A percentile compares a stretch with the other conserved stretches of the same genome.
phyloP scores from a whole-genome alignment of 306 rosid species.

The Cyclanthera cordifolia region DNA sequence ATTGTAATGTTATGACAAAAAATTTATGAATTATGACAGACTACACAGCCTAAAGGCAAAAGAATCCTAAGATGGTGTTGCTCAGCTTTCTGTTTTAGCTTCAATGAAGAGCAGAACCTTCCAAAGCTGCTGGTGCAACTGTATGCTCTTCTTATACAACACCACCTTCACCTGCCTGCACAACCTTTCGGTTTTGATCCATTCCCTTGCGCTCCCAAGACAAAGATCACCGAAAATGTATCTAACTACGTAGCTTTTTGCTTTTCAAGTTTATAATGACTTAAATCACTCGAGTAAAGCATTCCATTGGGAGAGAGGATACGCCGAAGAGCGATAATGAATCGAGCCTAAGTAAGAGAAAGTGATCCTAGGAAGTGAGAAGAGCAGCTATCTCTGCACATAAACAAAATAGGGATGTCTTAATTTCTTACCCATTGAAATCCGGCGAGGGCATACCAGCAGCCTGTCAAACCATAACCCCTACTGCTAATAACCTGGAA shows the following conservation, averaged over 20 bases:
- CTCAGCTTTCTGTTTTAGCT: neutral
- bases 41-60: neutral
- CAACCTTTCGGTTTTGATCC: neutral
- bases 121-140: neutral
- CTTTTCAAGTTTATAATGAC: constrained; percentile 13
- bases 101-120: neutral
- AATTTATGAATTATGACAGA: neutral
- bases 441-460: constrained; percentile 61
- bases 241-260: constrained; percentile 18
- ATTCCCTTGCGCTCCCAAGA: neutral
- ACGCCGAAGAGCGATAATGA: constrained; percentile 19
- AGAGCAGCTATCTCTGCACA: neutral
- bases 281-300: constrained; percentile 19
- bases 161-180: neutral
- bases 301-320: constrained; percentile 23
- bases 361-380: neutral
- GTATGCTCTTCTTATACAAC: constrained; percentile 2
- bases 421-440: constrained; percentile 81
- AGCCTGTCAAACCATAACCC: constrained; percentile 59
- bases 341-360: constrained; percentile 17
- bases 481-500: constrained; percentile 48
- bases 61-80: neutral
- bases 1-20: neutral
- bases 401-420: neutral
- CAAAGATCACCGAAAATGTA: neutral